phyloP scores from a whole-genome alignment of 2,329 filamentous ascomycete genomes.

The Penicillium concentricum region DNA sequence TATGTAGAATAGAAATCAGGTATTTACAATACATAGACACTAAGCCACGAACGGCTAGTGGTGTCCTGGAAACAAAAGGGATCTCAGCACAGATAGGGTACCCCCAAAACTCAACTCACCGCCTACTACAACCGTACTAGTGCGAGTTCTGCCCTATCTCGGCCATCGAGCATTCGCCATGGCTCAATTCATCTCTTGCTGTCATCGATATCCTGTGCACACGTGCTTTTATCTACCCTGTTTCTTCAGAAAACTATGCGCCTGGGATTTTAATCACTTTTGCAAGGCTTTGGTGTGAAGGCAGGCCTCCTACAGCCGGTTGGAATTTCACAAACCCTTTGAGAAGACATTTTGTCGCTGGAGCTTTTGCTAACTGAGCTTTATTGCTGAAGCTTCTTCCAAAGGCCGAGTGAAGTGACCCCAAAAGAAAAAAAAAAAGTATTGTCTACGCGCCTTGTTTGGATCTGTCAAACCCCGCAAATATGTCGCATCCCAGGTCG shows the following conservation, averaged over 20 bases:
- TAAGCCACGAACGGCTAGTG: not conserved
- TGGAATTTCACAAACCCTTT: conserved; percentile 42
- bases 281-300: conserved; percentile 32
- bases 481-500: conserved; percentile 49
- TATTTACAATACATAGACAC: not conserved
- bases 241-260: conserved; percentile 10
- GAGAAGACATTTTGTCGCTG: conserved; percentile 22
- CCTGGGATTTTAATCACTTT: conserved; percentile 18
- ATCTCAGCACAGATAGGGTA: too few species aligned
- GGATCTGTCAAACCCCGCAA: conserved; percentile 18
- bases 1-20: fast-evolving
- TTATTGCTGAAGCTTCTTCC: conserved; percentile 28
- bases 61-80: too few species aligned
- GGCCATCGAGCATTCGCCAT: not conserved
- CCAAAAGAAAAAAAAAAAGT: not conserved
- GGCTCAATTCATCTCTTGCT: conserved; percentile 11
- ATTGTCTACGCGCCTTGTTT: not conserved
- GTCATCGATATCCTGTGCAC: conserved; percentile 2
- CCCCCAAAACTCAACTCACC: conserved; percentile 21
- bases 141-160: conserved; percentile 16
- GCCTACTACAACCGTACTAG: conserved; percentile 19
- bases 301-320: conserved; percentile 40
- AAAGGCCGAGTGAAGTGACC: conserved; percentile 17
- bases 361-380: conserved; percentile 41
- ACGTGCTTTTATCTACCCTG: not conserved